Percentiles rank a stretch among this genome's conserved stretches.
Evolutionary conservation across 1,284 basidiomycete genomes (phyloP).

Genomic region (Naganishia cerealis): DNA sequence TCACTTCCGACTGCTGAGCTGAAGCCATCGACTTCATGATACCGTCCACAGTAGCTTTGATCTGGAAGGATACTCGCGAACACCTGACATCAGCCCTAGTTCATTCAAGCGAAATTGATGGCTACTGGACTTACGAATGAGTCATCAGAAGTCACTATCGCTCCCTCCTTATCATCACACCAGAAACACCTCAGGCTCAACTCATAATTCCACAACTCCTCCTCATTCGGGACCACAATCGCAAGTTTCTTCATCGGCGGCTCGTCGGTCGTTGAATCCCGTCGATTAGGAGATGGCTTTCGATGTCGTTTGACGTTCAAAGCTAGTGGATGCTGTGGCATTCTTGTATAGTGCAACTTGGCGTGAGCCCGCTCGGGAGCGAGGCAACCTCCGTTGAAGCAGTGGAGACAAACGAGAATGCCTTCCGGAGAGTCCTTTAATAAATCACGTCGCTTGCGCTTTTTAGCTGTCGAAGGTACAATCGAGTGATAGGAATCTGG

Average conservation of each 20-base stretch:
- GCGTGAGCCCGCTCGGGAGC: slow-evolving; percentile 63
- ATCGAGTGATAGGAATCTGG: slow-evolving; percentile 14
- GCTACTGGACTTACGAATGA: slow-evolving; percentile 45
- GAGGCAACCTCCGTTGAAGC: slow-evolving; percentile 90
- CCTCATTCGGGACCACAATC: slow-evolving; percentile 78
- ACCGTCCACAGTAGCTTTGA: slow-evolving; percentile 64
- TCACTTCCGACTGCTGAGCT: slow-evolving; percentile 86
- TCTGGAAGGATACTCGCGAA: slow-evolving; percentile 47
- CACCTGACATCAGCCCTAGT: not conserved
- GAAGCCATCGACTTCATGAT: slow-evolving; percentile 83
- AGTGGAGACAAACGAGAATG: slow-evolving; percentile 83
- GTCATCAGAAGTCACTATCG: slow-evolving; percentile 58
- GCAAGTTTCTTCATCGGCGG: slow-evolving; percentile 88
- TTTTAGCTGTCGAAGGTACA: slow-evolving; percentile 15
- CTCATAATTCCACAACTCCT: slow-evolving; percentile 77
- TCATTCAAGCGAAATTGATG: not conserved
- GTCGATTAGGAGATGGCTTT: slow-evolving; percentile 66
- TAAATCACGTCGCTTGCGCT: slow-evolving; percentile 7
- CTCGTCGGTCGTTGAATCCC: slow-evolving; percentile 58
- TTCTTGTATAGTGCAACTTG: slow-evolving; percentile 67
- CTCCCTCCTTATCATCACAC: slow-evolving; percentile 60
- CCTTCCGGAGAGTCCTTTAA: slow-evolving; percentile 70
- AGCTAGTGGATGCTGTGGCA: slow-evolving; percentile 68
- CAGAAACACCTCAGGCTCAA: slow-evolving; percentile 74
- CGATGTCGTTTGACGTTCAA: slow-evolving; percentile 76